Percentiles rank a stretch among this genome's conserved stretches.
Evolutionary conservation across 352 stramenopile species (phyloP).

Genomic region (Pilasporangium apinafurcum): DNA sequence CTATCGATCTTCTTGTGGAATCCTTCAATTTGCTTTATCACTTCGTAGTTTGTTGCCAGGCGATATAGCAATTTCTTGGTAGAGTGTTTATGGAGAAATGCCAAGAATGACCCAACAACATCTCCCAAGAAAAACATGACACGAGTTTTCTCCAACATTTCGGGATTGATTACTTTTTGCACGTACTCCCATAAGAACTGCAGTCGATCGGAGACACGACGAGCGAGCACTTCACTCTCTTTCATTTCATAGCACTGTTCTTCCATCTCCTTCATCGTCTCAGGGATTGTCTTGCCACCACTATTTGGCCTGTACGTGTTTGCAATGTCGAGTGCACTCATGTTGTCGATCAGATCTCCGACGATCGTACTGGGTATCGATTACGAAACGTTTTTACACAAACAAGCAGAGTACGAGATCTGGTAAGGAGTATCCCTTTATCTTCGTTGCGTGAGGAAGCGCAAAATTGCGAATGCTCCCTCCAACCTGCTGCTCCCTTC

Average conservation of each 20-base stretch:
- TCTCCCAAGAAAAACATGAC: constrained; percentile 5
- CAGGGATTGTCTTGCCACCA: constrained; percentile 4
- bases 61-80: constrained; percentile 5
- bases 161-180: constrained; percentile 3
- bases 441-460: too few species aligned
- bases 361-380: too few species aligned
- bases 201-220: constrained; percentile 2
- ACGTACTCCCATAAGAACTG: constrained; percentile 3
- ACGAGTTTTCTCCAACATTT: constrained; percentile 3
- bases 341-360: too few species aligned
- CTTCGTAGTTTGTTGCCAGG: background rate
- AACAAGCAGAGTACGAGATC: too few species aligned
- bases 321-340: too few species aligned
- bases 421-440: too few species aligned
- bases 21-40: background rate
- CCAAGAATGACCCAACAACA: constrained; percentile 1
- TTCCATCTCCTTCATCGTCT: constrained; percentile 1
- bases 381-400: too few species aligned
- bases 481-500: too few species aligned
- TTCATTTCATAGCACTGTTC: constrained; percentile 5
- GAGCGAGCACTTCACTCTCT: constrained; percentile 2
- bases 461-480: too few species aligned
- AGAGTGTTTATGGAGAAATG: background rate
- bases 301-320: too few species aligned
- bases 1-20: constrained; percentile 1